These are phyloP conservation scores for Colletotrichum nymphaeae DNA, from an alignment of 2,329 filamentous ascomycete genomes.

Conservation along the genomic window DNA sequence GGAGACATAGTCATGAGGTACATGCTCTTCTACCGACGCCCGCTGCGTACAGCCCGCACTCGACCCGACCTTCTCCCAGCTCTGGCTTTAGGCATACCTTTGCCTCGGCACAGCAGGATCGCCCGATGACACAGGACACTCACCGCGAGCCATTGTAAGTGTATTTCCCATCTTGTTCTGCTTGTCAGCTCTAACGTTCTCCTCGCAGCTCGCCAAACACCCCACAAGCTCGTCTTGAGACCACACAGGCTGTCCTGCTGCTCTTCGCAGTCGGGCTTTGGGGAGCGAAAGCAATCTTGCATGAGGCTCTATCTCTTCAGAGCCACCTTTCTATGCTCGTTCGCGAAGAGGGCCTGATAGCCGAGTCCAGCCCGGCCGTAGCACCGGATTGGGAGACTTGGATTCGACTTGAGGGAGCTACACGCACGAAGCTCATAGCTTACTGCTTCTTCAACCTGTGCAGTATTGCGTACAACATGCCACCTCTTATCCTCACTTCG, in stretches of 20 bases:
- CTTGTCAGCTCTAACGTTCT: neutral
- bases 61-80: slow-evolving; percentile 68
- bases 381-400: slow-evolving; percentile 68
- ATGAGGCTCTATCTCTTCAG: slow-evolving; percentile 69
- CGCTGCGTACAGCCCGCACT: slow-evolving; percentile 70
- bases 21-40: slow-evolving; percentile 67
- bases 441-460: slow-evolving; percentile 74
- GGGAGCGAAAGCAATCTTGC: slow-evolving; percentile 69
- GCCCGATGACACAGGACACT: slow-evolving; percentile 67
- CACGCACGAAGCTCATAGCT: slow-evolving; percentile 69
- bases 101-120: slow-evolving; percentile 67
- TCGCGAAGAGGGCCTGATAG: slow-evolving; percentile 66
- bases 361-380: slow-evolving; percentile 58
- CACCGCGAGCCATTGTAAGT: slow-evolving; percentile 70
- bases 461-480: slow-evolving; percentile 71
- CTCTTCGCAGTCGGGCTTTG: slow-evolving; percentile 71
- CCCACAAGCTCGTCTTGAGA: slow-evolving; percentile 70
- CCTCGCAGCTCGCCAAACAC: slow-evolving; percentile 65
- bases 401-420: slow-evolving; percentile 67
- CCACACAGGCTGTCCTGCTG: slow-evolving; percentile 72
- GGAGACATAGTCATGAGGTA: slow-evolving; percentile 67
- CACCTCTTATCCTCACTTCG: slow-evolving; percentile 67
- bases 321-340: slow-evolving; percentile 68
- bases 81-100: slow-evolving; percentile 69
- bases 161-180: neutral